Evolutionary conservation across 768 basidiomycete genomes (phyloP).

Genomic region (Trametes cinnabarina): DNA sequence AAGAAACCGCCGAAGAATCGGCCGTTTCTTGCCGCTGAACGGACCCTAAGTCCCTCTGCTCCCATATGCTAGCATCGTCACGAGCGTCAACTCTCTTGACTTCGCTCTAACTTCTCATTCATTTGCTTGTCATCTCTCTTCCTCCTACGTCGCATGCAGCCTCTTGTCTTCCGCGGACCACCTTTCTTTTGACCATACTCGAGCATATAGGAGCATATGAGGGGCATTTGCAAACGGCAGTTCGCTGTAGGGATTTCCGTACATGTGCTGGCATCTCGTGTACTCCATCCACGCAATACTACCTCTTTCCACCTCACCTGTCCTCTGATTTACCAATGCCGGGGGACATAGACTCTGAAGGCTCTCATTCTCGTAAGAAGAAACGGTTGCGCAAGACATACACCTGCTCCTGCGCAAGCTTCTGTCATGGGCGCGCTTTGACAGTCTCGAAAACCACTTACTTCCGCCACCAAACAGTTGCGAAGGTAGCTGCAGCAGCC

Average conservation of each 20-base stretch:
- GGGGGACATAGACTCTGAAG: not conserved
- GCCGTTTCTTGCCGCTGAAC: too few species aligned
- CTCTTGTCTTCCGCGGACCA: not conserved
- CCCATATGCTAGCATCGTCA: not conserved
- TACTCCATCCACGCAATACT: not conserved
- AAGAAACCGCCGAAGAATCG: too few species aligned
- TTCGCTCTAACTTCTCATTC: not conserved
- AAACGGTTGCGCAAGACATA: not conserved
- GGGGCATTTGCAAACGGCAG: not conserved
- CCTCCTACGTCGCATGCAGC: not conserved
- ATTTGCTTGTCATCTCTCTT: not conserved
- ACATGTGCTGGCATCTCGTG: not conserved
- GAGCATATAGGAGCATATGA: not conserved
- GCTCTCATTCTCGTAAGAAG: not conserved
- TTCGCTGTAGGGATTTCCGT: not conserved
- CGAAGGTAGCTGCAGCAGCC: not conserved
- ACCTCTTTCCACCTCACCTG: not conserved
- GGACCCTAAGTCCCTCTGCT: not conserved
- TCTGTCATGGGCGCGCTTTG: not conserved
- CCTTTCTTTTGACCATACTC: not conserved
- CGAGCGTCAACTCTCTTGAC: not conserved
- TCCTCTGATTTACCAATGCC: not conserved
- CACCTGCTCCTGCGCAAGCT: not conserved
- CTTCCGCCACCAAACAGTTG: not conserved
- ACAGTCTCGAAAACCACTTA: not conserved